Evolutionary conservation across 2,329 filamentous ascomycete genomes (phyloP).

Genomic region (Paraphoma chrysanthemicola): DNA sequence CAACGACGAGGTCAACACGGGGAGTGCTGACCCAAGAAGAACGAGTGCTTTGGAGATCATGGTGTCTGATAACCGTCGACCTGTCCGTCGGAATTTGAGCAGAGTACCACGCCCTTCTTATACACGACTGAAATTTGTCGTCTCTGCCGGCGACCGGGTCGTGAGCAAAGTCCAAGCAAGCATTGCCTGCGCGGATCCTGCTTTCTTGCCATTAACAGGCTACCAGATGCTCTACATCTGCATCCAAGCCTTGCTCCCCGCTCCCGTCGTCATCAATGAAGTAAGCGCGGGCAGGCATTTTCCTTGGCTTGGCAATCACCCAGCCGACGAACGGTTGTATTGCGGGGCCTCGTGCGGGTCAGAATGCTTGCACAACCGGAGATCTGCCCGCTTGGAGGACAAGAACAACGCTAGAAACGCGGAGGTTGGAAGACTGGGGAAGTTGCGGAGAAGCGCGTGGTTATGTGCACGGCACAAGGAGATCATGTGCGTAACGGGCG

Average conservation of each 20-base stretch:
- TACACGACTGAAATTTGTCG: constrained; percentile 6
- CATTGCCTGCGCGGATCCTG: background rate
- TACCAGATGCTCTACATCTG: constrained; percentile 8
- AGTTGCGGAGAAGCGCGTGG: constrained; percentile 5
- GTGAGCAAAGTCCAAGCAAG: background rate
- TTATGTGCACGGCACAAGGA: constrained; percentile 1
- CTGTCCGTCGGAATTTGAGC: background rate
- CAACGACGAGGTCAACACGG: constrained; percentile 23
- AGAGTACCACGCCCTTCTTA: constrained; percentile 13
- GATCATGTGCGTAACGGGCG: constrained; percentile 7
- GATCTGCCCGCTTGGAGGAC: constrained; percentile 12
- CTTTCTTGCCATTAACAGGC: constrained; percentile 10
- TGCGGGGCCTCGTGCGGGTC: constrained; percentile 14
- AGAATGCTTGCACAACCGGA: constrained; percentile 13
- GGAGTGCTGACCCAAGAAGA: constrained; percentile 28
- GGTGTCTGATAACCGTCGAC: constrained; percentile 12
- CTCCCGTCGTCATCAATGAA: constrained; percentile 20
- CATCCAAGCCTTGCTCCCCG: constrained; percentile 29
- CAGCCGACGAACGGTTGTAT: constrained; percentile 12
- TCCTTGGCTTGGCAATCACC: constrained; percentile 21
- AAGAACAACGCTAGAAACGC: background rate
- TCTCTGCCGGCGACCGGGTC: background rate
- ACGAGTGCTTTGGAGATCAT: constrained; percentile 33
- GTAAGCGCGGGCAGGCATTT: constrained; percentile 1
- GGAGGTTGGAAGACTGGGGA: constrained; percentile 13